Conservation (phyloP, 805 yeast species). For the Soucietia sequanensis region DNA sequence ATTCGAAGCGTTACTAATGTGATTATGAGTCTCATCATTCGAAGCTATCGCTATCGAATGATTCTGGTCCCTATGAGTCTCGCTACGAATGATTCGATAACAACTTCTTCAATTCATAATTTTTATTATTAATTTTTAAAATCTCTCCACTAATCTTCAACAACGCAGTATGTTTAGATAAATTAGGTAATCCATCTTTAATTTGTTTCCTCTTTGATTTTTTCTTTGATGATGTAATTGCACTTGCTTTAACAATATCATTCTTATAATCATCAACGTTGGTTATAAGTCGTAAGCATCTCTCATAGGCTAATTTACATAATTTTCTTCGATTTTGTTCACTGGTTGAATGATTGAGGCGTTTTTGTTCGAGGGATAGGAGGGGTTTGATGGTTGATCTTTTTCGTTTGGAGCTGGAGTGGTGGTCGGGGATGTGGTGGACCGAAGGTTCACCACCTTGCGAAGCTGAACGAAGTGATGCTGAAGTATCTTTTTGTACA, state of each 20-base stretch:
- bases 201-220: constrained; percentile 32
- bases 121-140: constrained; percentile 28
- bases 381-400: constrained; percentile 34
- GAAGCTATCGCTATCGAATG: too few species aligned
- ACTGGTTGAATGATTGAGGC: constrained; percentile 40
- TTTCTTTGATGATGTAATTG: constrained; percentile 31
- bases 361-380: constrained; percentile 37
- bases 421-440: too few species aligned
- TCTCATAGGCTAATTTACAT: constrained; percentile 44
- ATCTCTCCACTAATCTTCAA: constrained; percentile 40
- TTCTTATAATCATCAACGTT: constrained; percentile 38
- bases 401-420: constrained; percentile 17
- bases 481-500: neutral
- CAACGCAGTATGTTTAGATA: constrained; percentile 43
- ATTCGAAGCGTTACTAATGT: neutral
- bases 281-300: constrained; percentile 40
- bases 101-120: constrained; percentile 31
- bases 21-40: neutral
- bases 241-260: constrained; percentile 23
- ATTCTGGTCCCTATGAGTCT: too few species aligned
- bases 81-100: too few species aligned
- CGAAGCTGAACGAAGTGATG: too few species aligned
- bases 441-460: too few species aligned
- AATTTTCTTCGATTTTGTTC: constrained; percentile 45
- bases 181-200: constrained; percentile 45